A percentile compares a stretch with the other conserved stretches of the same genome.
These are phyloP conservation scores for Pachysandra terminalis DNA, from an alignment of 164 flowering plant genomes.

Conservation along the genomic window DNA sequence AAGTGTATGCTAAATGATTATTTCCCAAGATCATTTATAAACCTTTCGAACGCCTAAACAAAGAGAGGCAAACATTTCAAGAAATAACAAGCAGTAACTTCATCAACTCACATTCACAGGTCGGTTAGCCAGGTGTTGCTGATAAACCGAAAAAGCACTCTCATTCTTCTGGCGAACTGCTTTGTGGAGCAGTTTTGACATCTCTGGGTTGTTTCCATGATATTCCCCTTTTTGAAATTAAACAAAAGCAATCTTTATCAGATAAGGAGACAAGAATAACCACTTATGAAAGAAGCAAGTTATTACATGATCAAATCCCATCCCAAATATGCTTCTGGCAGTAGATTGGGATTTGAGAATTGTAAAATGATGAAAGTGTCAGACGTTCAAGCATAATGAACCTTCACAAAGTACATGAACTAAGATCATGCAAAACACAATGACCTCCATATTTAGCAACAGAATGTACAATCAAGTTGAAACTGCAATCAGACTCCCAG, in stretches of 20 bases:
- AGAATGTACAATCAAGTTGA: too few species aligned
- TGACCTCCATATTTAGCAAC: too few species aligned
- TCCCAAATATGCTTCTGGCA: too few species aligned
- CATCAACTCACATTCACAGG: constrained; percentile 82
- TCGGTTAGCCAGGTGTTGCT: constrained; percentile 95
- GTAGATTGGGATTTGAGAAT: too few species aligned
- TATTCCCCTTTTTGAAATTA: constrained; percentile 73
- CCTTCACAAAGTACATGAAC: too few species aligned
- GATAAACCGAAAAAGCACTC: constrained; percentile 84
- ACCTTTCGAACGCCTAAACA: not conserved
- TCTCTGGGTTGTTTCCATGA: constrained; percentile 98
- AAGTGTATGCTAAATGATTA: not conserved
- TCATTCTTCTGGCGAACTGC: constrained; percentile 94
- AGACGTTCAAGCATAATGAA: too few species aligned
- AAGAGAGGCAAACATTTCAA: not conserved
- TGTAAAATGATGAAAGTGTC: too few species aligned
- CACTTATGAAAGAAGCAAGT: not conserved
- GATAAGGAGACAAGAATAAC: not conserved
- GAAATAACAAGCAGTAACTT: not conserved
- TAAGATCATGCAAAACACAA: too few species aligned
- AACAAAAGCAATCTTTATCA: not conserved
- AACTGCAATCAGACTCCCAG: too few species aligned
- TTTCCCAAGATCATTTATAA: not conserved
- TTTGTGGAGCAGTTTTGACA: constrained; percentile 98
- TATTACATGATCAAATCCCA: not conserved